Evolutionary conservation across 1,284 basidiomycete genomes (phyloP), one percentile per base, ranked within the genome.

Genomic region (Leccinum fuscescens): DNA sequence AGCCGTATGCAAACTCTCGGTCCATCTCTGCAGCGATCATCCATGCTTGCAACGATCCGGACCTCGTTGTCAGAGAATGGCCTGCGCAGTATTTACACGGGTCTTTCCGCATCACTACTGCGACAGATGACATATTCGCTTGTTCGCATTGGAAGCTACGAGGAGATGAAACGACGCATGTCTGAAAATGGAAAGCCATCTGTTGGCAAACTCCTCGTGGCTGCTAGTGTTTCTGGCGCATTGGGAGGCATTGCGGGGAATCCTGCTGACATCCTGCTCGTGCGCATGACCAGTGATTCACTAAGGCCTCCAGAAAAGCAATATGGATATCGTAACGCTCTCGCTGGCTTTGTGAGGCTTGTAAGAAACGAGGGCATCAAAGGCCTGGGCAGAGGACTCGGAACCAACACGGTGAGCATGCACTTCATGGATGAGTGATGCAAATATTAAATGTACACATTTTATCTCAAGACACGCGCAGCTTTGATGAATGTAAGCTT

Each of bases 111-210:
- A 15, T 93, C 93, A 2, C 76, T 95, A 49, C 78, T 96, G 69
- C 85, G 94, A 52, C 94, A 96, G 77, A 94, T 96, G 93, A 89
- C 92, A 8, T 96, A 96, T 72, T 93, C 92, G 0, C 82, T 96
- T 58, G 92, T 94, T 54, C 88, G 94, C 14, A 79, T 96, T 56
- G 93, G 93, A 37, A 85, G 82, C 35, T 96, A 96, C 72, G 94
- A 96, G 73, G 84, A 86, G 58, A 80, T 90, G 71, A 92, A 92
- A 70, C 73, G 77, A 22, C 74, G 76, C 11, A 68, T 91, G 51
- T 81, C 83, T 12, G 70, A 74, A 62, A 71, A 80, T 55, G 80
- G 83, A 4, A 72, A 56, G 71, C 79, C 86, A 12, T 83, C 83
- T 5, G 77, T 84, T 2, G 68, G 77, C 8, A 78, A 80, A 54